phyloP scores from a whole-genome alignment of 306 rosid species.

The Castanospermum australe region DNA sequence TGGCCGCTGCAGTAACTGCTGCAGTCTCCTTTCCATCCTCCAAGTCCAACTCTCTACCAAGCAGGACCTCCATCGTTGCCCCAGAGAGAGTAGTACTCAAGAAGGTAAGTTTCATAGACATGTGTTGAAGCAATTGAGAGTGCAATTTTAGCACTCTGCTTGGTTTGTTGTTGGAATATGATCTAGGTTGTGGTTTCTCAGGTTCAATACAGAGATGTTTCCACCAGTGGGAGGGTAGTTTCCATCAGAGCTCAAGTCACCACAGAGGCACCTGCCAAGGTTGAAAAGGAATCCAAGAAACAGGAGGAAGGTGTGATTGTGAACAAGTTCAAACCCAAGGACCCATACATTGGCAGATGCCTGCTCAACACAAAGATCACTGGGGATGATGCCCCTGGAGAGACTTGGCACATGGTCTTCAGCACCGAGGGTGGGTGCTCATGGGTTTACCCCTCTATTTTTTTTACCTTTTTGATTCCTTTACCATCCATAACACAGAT shows the following conservation, averaged over 20 bases:
- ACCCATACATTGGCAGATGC: constrained; percentile 72
- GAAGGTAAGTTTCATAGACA: constrained; percentile 44
- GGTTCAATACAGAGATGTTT: constrained; percentile 57
- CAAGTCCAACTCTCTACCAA: constrained; percentile 61
- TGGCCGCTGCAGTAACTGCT: constrained; percentile 92
- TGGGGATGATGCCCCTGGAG: constrained; percentile 98
- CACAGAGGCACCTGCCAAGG: constrained; percentile 85
- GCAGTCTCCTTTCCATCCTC: constrained; percentile 84
- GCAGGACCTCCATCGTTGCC: constrained; percentile 48
- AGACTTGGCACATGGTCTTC: constrained; percentile 99
- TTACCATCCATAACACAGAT: not conserved
- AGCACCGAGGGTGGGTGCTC: constrained; percentile 78
- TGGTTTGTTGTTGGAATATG: not conserved
- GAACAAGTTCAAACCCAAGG: constrained; percentile 83
- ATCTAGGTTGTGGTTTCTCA: constrained; percentile 31
- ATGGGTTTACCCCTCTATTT: not conserved
- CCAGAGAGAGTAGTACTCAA: constrained; percentile 63
- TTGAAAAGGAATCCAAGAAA: constrained; percentile 78
- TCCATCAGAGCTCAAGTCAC: constrained; percentile 84
- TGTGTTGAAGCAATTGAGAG: not conserved
- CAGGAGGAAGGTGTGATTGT: constrained; percentile 84
- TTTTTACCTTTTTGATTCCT: not conserved
- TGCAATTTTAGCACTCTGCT: not conserved
- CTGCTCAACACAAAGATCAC: constrained; percentile 97
- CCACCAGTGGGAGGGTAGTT: constrained; percentile 48